These are phyloP conservation scores for Fusarium sp. DNA, from an alignment of 2,329 filamentous ascomycete species.

Conservation along the genomic window DNA sequence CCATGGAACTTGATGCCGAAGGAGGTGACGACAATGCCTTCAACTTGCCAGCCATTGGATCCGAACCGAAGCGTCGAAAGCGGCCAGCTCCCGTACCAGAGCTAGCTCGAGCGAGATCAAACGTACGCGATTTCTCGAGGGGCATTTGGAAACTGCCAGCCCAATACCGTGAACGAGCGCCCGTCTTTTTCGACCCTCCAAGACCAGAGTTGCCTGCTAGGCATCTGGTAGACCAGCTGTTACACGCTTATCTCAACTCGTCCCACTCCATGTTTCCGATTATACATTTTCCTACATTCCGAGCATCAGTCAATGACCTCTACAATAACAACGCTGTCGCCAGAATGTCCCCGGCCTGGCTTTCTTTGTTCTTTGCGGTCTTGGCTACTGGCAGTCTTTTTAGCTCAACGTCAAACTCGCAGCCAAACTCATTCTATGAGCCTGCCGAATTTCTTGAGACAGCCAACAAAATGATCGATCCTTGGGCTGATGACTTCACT, in stretches of 20 bases:
- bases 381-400: slow-evolving; percentile 87
- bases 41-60: slow-evolving; percentile 74
- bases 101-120: slow-evolving; percentile 77
- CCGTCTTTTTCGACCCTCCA: slow-evolving; percentile 64
- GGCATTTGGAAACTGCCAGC: slow-evolving; percentile 85
- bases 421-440: slow-evolving; percentile 66
- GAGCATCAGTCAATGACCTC: slow-evolving; percentile 79
- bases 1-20: slow-evolving; percentile 64
- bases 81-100: slow-evolving; percentile 74
- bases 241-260: slow-evolving; percentile 81
- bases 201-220: slow-evolving; percentile 78
- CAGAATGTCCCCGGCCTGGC: slow-evolving; percentile 74
- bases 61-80: slow-evolving; percentile 74
- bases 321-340: slow-evolving; percentile 72
- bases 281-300: slow-evolving; percentile 88
- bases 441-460: slow-evolving; percentile 77
- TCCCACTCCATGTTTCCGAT: slow-evolving; percentile 87
- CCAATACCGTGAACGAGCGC: slow-evolving; percentile 69
- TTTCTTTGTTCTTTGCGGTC: slow-evolving; percentile 84
- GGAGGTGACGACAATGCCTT: slow-evolving; percentile 64
- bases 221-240: slow-evolving; percentile 76
- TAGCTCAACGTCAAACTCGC: slow-evolving; percentile 66
- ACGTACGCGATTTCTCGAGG: slow-evolving; percentile 78
- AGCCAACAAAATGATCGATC: slow-evolving; percentile 77
- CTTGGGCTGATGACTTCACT: slow-evolving; percentile 83